Evolutionary conservation across 768 basidiomycete species (phyloP).

Genomic region (Mycena albidolilacea): DNA sequence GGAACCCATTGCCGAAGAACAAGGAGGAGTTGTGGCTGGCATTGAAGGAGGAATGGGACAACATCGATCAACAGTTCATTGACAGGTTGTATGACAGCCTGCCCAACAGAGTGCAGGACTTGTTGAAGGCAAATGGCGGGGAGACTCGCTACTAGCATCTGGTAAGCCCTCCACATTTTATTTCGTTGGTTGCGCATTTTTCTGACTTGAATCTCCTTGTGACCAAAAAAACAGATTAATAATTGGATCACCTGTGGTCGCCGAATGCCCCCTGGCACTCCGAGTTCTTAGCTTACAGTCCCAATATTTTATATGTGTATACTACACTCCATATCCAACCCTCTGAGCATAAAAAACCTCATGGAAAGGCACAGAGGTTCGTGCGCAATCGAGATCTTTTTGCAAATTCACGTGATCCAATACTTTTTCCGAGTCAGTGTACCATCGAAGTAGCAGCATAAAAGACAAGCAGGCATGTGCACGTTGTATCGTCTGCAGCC

Average conservation of each 20-base stretch:
- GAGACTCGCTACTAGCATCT: neutral
- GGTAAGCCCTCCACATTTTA: neutral
- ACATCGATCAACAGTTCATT: constrained; percentile 1
- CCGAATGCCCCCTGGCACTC: too few species aligned
- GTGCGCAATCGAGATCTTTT: neutral
- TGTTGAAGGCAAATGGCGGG: neutral
- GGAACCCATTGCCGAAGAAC: neutral
- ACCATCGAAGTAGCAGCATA: neutral
- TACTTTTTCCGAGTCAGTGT: neutral
- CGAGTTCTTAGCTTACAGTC: too few species aligned
- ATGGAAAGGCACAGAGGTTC: too few species aligned
- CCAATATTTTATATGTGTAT: too few species aligned
- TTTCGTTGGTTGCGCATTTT: neutral
- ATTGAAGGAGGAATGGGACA: constrained; percentile 6
- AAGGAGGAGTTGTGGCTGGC: neutral
- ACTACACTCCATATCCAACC: too few species aligned
- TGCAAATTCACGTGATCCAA: neutral
- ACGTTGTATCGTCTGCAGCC: neutral
- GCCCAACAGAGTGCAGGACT: neutral
- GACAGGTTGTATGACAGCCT: neutral
- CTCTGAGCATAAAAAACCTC: too few species aligned
- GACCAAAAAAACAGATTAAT: neutral
- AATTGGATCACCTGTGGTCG: too few species aligned
- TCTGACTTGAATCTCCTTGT: neutral
- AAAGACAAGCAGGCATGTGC: neutral